These are phyloP conservation scores for Aspergillus sp. DNA, from an alignment of 2,329 filamentous ascomycete species.

Conservation along the genomic window DNA sequence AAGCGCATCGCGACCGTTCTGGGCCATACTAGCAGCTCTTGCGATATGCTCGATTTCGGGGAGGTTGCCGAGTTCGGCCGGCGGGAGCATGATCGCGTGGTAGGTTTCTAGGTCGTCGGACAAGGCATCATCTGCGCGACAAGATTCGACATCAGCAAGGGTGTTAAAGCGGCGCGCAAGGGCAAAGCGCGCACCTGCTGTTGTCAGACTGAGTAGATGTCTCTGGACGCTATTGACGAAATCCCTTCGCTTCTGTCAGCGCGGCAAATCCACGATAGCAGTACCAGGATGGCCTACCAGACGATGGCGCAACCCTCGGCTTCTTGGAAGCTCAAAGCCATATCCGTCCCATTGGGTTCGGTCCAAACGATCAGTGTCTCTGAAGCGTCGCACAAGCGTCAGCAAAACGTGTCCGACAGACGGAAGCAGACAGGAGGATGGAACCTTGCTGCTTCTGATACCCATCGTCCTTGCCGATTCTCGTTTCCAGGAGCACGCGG, in stretches of 20 bases:
- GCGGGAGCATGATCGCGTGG: slow-evolving; percentile 63
- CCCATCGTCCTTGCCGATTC: slow-evolving; percentile 84
- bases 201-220: slow-evolving; percentile 54
- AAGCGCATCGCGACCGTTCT: slow-evolving; percentile 71
- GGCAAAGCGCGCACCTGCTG: slow-evolving; percentile 43
- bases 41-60: slow-evolving; percentile 77
- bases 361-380: slow-evolving; percentile 99
- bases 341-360: slow-evolving; percentile 80
- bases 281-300: slow-evolving; percentile 51
- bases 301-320: slow-evolving; percentile 86
- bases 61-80: slow-evolving; percentile 72
- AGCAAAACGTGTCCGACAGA: slow-evolving; percentile 12
- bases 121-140: slow-evolving; percentile 63
- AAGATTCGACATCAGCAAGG: too few species aligned
- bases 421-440: slow-evolving; percentile 22
- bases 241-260: slow-evolving; percentile 52
- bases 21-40: slow-evolving; percentile 64
- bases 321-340: slow-evolving; percentile 98
- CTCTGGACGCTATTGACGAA: slow-evolving; percentile 83
- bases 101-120: slow-evolving; percentile 79
- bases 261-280: slow-evolving; percentile 2
- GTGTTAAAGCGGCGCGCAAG: too few species aligned
- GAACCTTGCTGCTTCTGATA: slow-evolving; percentile 97
- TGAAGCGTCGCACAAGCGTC: slow-evolving; percentile 32
- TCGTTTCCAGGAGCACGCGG: slow-evolving; percentile 75